Conservation (phyloP, 768 basidiomycete genomes). For the Cystobasidium ongulense region DNA sequence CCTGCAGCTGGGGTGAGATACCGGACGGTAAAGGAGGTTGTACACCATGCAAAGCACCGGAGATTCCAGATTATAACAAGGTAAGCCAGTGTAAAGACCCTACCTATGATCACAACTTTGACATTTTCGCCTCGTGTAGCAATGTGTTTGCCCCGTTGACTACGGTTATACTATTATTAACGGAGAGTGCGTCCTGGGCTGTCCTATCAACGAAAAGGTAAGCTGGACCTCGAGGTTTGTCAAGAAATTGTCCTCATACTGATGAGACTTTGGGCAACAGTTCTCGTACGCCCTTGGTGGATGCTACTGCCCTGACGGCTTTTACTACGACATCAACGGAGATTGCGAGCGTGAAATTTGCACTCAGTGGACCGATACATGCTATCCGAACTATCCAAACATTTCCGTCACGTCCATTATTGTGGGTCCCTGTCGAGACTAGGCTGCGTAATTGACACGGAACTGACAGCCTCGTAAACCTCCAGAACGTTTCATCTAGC, state of each 20-base stretch:
- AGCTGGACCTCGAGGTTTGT: neutral
- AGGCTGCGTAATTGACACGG: neutral
- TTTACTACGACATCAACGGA: conserved; percentile 4
- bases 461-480: neutral
- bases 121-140: neutral
- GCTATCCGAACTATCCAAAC: conserved; percentile 4
- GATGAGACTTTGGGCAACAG: neutral
- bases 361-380: neutral
- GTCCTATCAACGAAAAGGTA: conserved; percentile 4
- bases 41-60: neutral
- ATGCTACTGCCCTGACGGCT: conserved; percentile 20
- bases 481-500: neutral
- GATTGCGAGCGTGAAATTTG: neutral
- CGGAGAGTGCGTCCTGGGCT: conserved; percentile 7
- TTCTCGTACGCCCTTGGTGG: neutral
- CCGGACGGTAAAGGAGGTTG: neutral
- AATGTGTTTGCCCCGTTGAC: conserved; percentile 1
- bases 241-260: neutral
- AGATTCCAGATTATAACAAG: conserved; percentile 7
- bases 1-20: neutral
- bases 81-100: neutral
- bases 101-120: no score
- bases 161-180: neutral
- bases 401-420: neutral
- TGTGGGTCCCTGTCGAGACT: neutral